phyloP scores from a whole-genome alignment of 2,329 filamentous ascomycete species.

The Septoria linicola region DNA sequence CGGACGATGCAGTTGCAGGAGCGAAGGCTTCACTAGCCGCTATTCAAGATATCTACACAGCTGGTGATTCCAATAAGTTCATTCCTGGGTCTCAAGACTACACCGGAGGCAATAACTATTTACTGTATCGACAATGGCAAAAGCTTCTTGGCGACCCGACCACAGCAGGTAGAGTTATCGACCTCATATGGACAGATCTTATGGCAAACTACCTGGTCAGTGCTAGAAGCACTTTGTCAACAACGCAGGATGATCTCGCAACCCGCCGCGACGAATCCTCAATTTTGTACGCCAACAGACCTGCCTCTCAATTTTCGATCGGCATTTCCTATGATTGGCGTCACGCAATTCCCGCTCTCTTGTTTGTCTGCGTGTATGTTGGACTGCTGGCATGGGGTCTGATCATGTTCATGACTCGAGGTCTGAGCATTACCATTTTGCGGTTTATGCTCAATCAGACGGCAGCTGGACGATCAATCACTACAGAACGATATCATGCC shows the following conservation, averaged over 20 bases:
- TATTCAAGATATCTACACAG: neutral
- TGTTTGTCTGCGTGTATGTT: conserved; percentile 9
- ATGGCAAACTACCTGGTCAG: conserved; percentile 16
- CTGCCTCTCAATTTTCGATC: conserved; percentile 2
- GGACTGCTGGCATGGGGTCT: neutral
- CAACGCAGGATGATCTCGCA: too few relatives aligned
- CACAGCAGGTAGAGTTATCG: conserved; percentile 7
- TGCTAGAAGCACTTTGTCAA: conserved; percentile 8
- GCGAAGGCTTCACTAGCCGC: conserved; percentile 5
- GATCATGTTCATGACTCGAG: conserved; percentile 8
- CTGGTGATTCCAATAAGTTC: neutral
- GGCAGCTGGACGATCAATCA: conserved; percentile 11
- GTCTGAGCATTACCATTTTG: neutral
- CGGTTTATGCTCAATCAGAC: conserved; percentile 17
- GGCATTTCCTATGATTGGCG: conserved; percentile 15
- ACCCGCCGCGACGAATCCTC: neutral
- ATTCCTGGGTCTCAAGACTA: conserved; percentile 7
- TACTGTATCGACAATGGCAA: conserved; percentile 14
- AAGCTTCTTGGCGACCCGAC: neutral
- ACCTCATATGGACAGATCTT: conserved; percentile 17
- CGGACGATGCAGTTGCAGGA: conserved; percentile 12
- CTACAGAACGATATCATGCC: conserved; percentile 16
- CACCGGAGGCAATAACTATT: conserved; percentile 12
- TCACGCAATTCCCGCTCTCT: conserved; percentile 16
- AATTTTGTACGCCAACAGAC: neutral